A percentile compares a stretch with the other conserved stretches of the same genome.
Conservation (phyloP, 1,139 yeast genomes). For the Hyphopichia fennica region DNA sequence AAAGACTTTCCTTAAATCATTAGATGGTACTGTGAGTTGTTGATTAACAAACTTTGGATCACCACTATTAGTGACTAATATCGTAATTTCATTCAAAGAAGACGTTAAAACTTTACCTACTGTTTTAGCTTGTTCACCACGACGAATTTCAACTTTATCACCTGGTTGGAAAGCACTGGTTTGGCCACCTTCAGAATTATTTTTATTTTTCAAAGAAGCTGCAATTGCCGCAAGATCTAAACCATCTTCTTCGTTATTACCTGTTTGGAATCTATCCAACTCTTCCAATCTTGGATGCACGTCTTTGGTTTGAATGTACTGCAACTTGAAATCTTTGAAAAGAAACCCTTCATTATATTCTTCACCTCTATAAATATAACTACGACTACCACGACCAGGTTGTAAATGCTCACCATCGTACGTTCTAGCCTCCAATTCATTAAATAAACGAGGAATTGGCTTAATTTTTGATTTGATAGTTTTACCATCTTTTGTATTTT, state of each 20-base stretch:
- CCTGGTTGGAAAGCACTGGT: slow-evolving; percentile 78
- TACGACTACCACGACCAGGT: slow-evolving; percentile 72
- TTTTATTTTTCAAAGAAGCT: slow-evolving; percentile 69
- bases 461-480: slow-evolving; percentile 56
- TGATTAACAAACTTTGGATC: slow-evolving; percentile 49
- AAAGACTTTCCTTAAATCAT: slow-evolving; percentile 81
- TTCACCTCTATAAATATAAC: slow-evolving; percentile 77
- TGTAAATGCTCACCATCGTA: slow-evolving; percentile 61
- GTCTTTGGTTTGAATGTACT: slow-evolving; percentile 76
- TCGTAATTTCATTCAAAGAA: slow-evolving; percentile 61
- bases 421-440: slow-evolving; percentile 63
- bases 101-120: slow-evolving; percentile 76
- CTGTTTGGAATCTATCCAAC: slow-evolving; percentile 76
- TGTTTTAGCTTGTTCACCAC: slow-evolving; percentile 93
- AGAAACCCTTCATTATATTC: slow-evolving; percentile 89
- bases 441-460: slow-evolving; percentile 84
- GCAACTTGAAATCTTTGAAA: slow-evolving; percentile 81
- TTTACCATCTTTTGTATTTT: slow-evolving; percentile 56
- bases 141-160: slow-evolving; percentile 85
- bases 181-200: slow-evolving; percentile 26
- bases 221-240: slow-evolving; percentile 85
- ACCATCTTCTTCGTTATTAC: slow-evolving; percentile 68
- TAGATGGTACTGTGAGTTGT: slow-evolving; percentile 68
- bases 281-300: slow-evolving; percentile 90
- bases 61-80: slow-evolving; percentile 54